These are phyloP conservation scores for Termitomyces bulborhizus DNA, from an alignment of 768 basidiomycete species.

Conservation along the genomic window DNA sequence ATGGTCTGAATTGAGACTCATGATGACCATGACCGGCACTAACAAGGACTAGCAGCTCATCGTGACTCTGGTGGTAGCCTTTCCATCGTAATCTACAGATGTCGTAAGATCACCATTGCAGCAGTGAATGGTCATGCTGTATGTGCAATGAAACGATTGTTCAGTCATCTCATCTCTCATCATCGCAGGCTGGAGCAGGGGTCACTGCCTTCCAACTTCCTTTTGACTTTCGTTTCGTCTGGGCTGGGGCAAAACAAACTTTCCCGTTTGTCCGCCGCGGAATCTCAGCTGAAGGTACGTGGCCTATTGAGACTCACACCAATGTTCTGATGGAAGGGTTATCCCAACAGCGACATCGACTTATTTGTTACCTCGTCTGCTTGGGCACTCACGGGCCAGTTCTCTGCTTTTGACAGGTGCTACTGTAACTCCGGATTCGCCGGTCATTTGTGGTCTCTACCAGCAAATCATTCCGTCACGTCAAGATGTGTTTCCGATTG, in stretches of 20 bases:
- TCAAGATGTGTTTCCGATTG: conserved; percentile 46
- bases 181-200: conserved; percentile 33
- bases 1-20: conserved; percentile 25
- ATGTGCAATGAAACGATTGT: conserved; percentile 7
- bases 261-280: conserved; percentile 41
- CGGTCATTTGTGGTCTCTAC: conserved; percentile 37
- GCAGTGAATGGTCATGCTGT: conserved; percentile 48
- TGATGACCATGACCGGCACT: background rate
- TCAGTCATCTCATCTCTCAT: background rate
- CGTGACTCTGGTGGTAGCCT: conserved; percentile 44
- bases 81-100: conserved; percentile 40
- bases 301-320: background rate
- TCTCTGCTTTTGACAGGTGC: conserved; percentile 45
- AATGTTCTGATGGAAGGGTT: background rate
- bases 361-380: conserved; percentile 49
- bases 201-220: conserved; percentile 38
- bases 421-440: conserved; percentile 38
- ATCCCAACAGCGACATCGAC: conserved; percentile 26
- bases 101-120: conserved; percentile 47
- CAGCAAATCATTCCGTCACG: conserved; percentile 40
- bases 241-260: conserved; percentile 37
- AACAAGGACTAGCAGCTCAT: conserved; percentile 27
- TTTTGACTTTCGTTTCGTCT: conserved; percentile 41
- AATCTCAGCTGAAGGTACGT: conserved; percentile 39
- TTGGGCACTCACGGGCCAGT: conserved; percentile 45